Conservation (phyloP, 176 grass and related monocot genomes). For the Eragrostis curvula region DNA sequence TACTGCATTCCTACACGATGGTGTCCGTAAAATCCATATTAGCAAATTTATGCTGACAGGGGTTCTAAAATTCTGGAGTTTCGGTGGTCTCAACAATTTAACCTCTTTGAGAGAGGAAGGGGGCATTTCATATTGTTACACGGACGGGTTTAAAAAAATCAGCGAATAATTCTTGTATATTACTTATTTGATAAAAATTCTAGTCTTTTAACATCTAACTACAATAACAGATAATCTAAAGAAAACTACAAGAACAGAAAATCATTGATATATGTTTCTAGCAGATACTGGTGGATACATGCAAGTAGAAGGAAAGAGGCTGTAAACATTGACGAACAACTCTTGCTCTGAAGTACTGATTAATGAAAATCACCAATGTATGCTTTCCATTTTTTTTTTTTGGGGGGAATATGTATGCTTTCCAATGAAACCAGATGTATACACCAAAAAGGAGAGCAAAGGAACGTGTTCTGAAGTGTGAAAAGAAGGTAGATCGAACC, state of each 20-base stretch:
- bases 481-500: not conserved
- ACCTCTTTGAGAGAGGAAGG: not conserved
- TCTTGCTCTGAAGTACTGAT: slow-evolving; percentile 1
- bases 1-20: not conserved
- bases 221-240: not conserved
- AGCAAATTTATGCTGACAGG: not conserved
- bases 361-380: slow-evolving; percentile 7
- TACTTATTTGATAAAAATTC: not conserved
- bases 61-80: not conserved
- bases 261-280: slow-evolving; percentile 3
- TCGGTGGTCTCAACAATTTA: slow-evolving; percentile 3
- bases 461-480: not conserved
- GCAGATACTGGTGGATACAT: not conserved
- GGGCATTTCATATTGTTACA: not conserved
- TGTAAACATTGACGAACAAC: not conserved
- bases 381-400: too few species aligned
- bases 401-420: too few species aligned
- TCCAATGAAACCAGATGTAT: slow-evolving; percentile 16
- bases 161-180: not conserved
- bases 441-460: not conserved
- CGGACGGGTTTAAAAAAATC: not conserved
- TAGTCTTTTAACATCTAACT: slow-evolving; percentile 1
- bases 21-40: not conserved
- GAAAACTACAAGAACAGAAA: not conserved
- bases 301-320: not conserved